Evolutionary conservation across 2,329 filamentous ascomycete species (phyloP).

Genomic region (Mycosphaerelloides madeirae): DNA sequence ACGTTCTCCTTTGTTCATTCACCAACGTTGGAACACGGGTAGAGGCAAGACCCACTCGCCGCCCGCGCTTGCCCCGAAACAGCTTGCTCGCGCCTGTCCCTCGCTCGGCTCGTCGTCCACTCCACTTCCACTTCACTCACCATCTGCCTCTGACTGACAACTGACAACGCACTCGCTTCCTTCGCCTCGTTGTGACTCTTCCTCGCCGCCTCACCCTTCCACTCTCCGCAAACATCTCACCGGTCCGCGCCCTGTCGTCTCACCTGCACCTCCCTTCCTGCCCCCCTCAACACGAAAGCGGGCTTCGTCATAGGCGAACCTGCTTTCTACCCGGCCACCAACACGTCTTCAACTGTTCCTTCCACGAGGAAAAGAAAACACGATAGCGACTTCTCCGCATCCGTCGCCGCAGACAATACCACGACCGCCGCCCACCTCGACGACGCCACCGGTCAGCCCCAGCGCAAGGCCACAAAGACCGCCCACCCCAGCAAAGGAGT

Average conservation of each 20-base stretch:
- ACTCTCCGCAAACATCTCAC: background rate
- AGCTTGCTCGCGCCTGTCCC: no score
- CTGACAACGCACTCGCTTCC: no score
- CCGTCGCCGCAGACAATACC: conserved; percentile 13
- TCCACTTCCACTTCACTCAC: no score
- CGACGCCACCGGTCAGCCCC: conserved; percentile 27
- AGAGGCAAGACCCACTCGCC: no score
- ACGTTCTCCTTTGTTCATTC: no score
- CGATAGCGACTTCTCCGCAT: conserved; percentile 20
- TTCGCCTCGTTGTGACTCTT: no score
- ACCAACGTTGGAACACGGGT: no score
- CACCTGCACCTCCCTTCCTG: background rate
- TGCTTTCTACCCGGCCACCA: conserved; percentile 19
- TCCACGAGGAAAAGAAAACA: conserved; percentile 34
- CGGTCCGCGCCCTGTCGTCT: background rate
- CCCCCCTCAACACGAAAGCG: background rate
- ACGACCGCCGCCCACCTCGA: conserved; percentile 32
- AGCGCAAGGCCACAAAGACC: conserved; percentile 33
- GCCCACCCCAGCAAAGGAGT: conserved; percentile 29
- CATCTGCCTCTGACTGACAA: no score
- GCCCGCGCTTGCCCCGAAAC: no score
- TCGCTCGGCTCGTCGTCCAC: no score
- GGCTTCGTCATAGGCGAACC: background rate
- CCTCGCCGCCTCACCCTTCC: no score
- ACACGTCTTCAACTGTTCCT: conserved; percentile 26